Conservation (phyloP, 2,329 filamentous ascomycete species). For the Cordyceps fumosorosea region DNA sequence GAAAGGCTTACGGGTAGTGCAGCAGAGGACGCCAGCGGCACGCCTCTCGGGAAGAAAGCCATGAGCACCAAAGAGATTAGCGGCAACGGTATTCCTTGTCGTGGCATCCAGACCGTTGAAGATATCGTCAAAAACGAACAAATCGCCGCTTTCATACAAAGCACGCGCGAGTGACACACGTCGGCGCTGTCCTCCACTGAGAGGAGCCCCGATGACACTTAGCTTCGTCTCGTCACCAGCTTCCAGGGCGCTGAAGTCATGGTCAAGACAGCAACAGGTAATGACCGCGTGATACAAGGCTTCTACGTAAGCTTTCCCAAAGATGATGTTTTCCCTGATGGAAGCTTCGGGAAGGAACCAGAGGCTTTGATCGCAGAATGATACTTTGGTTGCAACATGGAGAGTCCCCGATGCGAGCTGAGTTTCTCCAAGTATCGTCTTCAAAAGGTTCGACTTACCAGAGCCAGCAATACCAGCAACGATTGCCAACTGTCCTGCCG, state of each 20-base stretch:
- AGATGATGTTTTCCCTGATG: conserved; percentile 3
- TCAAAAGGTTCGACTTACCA: not conserved
- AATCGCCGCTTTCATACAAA: not conserved
- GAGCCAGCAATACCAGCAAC: not conserved
- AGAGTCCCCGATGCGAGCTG: not conserved
- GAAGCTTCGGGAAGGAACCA: not conserved
- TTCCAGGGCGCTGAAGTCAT: not conserved
- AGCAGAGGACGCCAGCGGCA: not conserved
- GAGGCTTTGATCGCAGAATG: not conserved
- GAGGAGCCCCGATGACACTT: not conserved
- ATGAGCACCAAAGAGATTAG: not conserved
- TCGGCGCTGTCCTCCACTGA: conserved; percentile 4
- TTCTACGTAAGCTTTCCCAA: not conserved
- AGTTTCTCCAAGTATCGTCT: not conserved
- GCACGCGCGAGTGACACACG: not conserved
- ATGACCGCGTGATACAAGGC: not conserved
- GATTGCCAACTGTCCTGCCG: not conserved
- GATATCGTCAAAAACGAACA: not conserved
- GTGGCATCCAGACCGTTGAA: conserved; percentile 2
- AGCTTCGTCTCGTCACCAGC: not conserved
- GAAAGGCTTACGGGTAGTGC: not conserved
- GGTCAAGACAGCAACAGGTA: not conserved
- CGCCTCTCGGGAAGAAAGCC: not conserved
- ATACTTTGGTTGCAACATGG: not conserved
- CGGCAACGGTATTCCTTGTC: not conserved